Conservation (phyloP, 208 protist genomes). For the Blastocrithidia nonstop region DNA sequence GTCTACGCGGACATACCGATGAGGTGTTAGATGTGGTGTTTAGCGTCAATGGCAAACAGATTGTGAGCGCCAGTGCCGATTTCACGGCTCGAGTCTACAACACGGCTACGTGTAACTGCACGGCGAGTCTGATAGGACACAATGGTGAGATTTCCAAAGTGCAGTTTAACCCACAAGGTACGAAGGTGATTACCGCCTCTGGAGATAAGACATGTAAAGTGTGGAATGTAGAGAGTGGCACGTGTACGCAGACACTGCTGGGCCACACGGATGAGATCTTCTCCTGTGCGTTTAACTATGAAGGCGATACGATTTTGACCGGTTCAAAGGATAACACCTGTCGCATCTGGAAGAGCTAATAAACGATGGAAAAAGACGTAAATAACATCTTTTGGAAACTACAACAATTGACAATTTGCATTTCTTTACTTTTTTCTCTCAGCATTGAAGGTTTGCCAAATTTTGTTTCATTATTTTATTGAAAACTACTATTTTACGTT, state of each 20-base stretch:
- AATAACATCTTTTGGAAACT: background rate
- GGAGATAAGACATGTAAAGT: slow-evolving; percentile 88
- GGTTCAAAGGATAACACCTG: slow-evolving; percentile 95
- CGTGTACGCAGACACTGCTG: slow-evolving; percentile 79
- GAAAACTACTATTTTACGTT: background rate
- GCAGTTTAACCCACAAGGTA: slow-evolving; percentile 92
- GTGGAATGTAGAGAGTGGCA: slow-evolving; percentile 83
- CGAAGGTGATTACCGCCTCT: slow-evolving; percentile 87
- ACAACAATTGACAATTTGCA: background rate
- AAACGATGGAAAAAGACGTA: background rate
- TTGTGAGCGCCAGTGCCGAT: slow-evolving; percentile 92
- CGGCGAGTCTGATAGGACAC: slow-evolving; percentile 83
- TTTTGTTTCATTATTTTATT: slow-evolving; percentile 2
- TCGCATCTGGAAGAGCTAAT: slow-evolving; percentile 87
- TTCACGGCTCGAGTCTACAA: slow-evolving; percentile 86
- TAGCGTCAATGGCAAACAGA: slow-evolving; percentile 64
- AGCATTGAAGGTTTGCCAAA: background rate
- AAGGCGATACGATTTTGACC: slow-evolving; percentile 92
- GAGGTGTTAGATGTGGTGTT: slow-evolving; percentile 92
- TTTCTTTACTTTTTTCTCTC: background rate
- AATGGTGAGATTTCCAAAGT: slow-evolving; percentile 91
- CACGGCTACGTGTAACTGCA: slow-evolving; percentile 75
- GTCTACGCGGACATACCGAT: slow-evolving; percentile 84
- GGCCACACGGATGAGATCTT: slow-evolving; percentile 95
- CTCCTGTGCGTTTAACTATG: slow-evolving; percentile 92